These are phyloP conservation scores for Nigrograna mackinnonii DNA, from an alignment of 2,329 filamentous ascomycete genomes.

Conservation along the genomic window DNA sequence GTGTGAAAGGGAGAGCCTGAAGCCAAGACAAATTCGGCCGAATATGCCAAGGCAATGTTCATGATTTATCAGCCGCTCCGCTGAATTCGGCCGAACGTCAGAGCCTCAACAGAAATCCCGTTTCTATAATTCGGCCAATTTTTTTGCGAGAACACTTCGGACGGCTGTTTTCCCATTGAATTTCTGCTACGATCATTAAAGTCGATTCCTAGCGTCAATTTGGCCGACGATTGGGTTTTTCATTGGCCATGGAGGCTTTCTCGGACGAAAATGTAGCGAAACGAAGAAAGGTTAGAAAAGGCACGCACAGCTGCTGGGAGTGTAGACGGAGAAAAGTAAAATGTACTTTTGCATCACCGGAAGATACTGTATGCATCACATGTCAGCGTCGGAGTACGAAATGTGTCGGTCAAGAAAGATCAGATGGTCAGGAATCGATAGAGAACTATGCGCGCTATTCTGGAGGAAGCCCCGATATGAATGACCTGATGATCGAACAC, in stretches of 20 bases:
- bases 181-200: too few relatives aligned
- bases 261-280: conserved; percentile 3
- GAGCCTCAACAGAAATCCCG: too few relatives aligned
- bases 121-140: too few relatives aligned
- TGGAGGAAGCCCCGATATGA: neutral
- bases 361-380: neutral
- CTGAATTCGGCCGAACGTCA: too few relatives aligned
- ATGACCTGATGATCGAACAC: neutral
- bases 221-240: too few relatives aligned
- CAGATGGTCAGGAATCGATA: neutral
- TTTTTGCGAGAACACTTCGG: too few relatives aligned
- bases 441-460: neutral
- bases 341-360: conserved; percentile 2
- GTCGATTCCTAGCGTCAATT: too few relatives aligned
- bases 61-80: too few relatives aligned
- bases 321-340: conserved; percentile 6
- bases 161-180: too few relatives aligned
- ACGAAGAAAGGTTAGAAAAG: conserved; percentile 8
- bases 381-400: conserved; percentile 1
- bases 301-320: conserved; percentile 6
- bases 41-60: too few relatives aligned
- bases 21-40: too few relatives aligned
- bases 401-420: conserved; percentile 3
- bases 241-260: neutral
- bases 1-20: too few relatives aligned